Evolutionary conservation across 495 filamentous ascomycete species (phyloP).

Genomic region (Podospora pseudoanserina): DNA sequence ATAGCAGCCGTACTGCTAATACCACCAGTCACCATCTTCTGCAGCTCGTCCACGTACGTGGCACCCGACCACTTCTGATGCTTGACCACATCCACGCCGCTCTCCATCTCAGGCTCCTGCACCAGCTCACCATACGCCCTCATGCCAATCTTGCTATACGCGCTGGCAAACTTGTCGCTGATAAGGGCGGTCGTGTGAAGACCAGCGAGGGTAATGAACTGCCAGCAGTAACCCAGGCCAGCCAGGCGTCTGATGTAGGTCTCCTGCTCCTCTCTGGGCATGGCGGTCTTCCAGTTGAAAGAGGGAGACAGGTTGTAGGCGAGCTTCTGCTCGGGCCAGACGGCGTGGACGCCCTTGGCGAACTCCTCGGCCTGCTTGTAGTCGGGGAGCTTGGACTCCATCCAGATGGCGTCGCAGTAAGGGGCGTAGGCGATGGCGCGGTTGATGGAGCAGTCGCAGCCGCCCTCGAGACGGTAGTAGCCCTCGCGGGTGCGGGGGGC

Average conservation of each 20-base stretch:
- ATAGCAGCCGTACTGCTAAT: conserved; percentile 89
- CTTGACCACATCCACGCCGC: conserved; percentile 86
- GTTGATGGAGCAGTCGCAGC: conserved; percentile 88
- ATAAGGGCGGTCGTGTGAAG: conserved; percentile 93
- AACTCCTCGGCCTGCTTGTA: conserved; percentile 91
- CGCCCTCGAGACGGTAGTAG: conserved; percentile 87
- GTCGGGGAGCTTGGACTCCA: conserved; percentile 97
- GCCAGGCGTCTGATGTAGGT: conserved; percentile 93
- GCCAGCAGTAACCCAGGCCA: conserved; percentile 92
- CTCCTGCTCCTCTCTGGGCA: conserved; percentile 88
- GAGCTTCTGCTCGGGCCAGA: conserved; percentile 95
- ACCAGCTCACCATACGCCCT: conserved; percentile 93
- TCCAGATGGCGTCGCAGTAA: conserved; percentile 95
- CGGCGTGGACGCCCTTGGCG: conserved; percentile 86
- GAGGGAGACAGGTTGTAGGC: conserved; percentile 97
- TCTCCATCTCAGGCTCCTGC: conserved; percentile 95
- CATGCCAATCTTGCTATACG: conserved; percentile 81
- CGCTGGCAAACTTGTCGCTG: conserved; percentile 79
- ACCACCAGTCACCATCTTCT: conserved; percentile 97
- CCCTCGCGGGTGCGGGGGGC: conserved; percentile 86
- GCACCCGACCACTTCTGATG: conserved; percentile 99
- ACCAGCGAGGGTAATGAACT: conserved; percentile 99
- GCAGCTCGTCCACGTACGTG: conserved; percentile 85
- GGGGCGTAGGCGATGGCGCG: conserved; percentile 89
- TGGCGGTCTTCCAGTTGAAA: conserved; percentile 99